Conservation (phyloP, 345 rosid genomes). For the Physaria fendleri region DNA sequence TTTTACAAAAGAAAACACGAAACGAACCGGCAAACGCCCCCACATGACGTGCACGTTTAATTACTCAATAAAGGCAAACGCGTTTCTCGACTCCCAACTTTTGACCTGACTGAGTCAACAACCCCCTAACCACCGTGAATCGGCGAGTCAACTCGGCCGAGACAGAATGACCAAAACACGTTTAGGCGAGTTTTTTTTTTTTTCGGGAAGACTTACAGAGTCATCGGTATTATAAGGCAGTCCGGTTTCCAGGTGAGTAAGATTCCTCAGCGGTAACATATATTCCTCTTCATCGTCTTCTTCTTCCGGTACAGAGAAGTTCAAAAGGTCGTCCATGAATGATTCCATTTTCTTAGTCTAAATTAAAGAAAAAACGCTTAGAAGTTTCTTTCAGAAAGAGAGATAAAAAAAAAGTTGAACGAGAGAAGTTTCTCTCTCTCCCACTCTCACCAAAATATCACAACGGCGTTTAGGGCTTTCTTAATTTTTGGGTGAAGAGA, state of each 20-base stretch:
- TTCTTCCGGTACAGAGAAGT: slow-evolving; percentile 30
- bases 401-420: slow-evolving; percentile 13
- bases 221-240: slow-evolving; percentile 23
- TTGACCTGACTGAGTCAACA: slow-evolving; percentile 34
- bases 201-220: slow-evolving; percentile 24
- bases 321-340: slow-evolving; percentile 35
- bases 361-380: background rate
- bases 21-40: slow-evolving; percentile 14
- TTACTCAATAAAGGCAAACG: slow-evolving; percentile 14
- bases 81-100: slow-evolving; percentile 23
- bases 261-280: slow-evolving; percentile 7
- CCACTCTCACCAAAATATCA: no score
- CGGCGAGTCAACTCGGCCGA: no score
- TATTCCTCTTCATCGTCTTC: slow-evolving; percentile 1
- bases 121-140: no score
- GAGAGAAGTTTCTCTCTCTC: no score
- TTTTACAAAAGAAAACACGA: no score
- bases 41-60: slow-evolving; percentile 26
- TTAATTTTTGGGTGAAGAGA: background rate
- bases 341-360: slow-evolving; percentile 24
- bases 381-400: slow-evolving; percentile 24
- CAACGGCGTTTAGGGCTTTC: slow-evolving; percentile 29
- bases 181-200: no score
- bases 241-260: slow-evolving; percentile 23
- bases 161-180: no score